Evolutionary conservation across 2,329 filamentous ascomycete species (phyloP), one percentile per base, ranked within the genome.

Genomic region (Phialemoniopsis sp.): DNA sequence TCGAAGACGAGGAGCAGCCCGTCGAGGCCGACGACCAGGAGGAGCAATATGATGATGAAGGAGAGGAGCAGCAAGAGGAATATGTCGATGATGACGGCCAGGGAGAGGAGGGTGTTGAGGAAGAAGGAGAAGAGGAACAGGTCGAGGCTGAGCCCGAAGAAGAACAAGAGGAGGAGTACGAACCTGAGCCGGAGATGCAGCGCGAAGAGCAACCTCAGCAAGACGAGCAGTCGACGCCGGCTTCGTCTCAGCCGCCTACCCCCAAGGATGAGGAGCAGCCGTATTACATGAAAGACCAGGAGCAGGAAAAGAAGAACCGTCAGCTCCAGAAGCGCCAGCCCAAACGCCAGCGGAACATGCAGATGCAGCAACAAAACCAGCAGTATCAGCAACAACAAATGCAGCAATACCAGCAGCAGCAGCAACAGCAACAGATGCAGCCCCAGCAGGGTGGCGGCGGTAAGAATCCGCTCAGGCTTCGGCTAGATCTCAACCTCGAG

Each of bases 401-500:
- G 47, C 44, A 49, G 36, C 53, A 54, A 40, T 48, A 51, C 32
- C 47, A 59, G 31, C 56, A 56, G 40, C 50, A 54, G 43, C 52
- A 52, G 34, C 49, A 46, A 43, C 50, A 54, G 42, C 53, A 56
- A 39, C 51, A 56, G 39, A 43, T 49, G 34, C 51, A 52, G 41
- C 50, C 49, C 55, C 43, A 62, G 53, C 38, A 58, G 48, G 40
- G 58, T 50, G 39, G 52, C 53, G 63, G 64, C 46, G 50, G 53
- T 46, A 63, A 78, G 46, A 82, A 86, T 51, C 81, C 83, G 17
- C 61, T 89, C 56, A 82, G 82, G 58, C 62, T 90, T 56, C 71
- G 80, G 40, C 63, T 89, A 26, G 85, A 90, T 56, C 67, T 89
- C 40, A 89, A 90, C 61, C 64, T 90, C 38, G 86, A 90, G 53